A percentile compares a stretch with the other conserved stretches of the same genome.
These are phyloP conservation scores for Cicer bijugum DNA, from an alignment of 306 rosid species.

Conservation along the genomic window DNA sequence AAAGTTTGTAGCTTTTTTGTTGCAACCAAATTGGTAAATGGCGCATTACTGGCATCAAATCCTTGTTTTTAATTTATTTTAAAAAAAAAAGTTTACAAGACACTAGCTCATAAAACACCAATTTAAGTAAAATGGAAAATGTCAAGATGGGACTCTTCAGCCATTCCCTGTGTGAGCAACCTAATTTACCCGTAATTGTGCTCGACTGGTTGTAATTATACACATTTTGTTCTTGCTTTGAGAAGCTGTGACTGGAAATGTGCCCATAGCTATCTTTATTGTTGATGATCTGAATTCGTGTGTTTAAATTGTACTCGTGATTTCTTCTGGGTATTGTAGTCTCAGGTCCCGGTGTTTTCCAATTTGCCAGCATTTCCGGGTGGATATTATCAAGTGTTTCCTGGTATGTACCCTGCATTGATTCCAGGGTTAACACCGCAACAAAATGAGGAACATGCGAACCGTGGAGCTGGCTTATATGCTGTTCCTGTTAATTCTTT, in stretches of 20 bases:
- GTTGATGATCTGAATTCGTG: neutral
- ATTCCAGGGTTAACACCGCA: slow-evolving; percentile 59
- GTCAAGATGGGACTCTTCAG: neutral
- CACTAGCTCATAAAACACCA: neutral
- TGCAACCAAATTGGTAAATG: neutral
- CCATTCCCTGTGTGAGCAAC: neutral
- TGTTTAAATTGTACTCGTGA: neutral
- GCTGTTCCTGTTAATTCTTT: slow-evolving; percentile 75
- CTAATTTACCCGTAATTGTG: slow-evolving; percentile 11
- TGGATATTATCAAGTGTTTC: slow-evolving; percentile 73
- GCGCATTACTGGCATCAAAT: slow-evolving; percentile 6
- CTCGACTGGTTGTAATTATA: neutral
- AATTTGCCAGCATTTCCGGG: slow-evolving; percentile 49
- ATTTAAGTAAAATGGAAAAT: neutral
- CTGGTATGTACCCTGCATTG: slow-evolving; percentile 71
- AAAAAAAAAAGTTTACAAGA: neutral
- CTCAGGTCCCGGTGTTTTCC: slow-evolving; percentile 61
- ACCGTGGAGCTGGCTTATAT: slow-evolving; percentile 89
- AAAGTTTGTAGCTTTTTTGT: neutral
- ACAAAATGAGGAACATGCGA: slow-evolving; percentile 65
- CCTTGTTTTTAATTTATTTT: neutral
- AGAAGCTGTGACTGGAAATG: slow-evolving; percentile 15
- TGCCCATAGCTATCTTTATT: neutral
- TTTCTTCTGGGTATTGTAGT: slow-evolving; percentile 40
- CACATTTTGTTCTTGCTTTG: slow-evolving; percentile 22